Evolutionary conservation across 345 rosid genomes (phyloP).

Genomic region (Rhizophora apiculata): DNA sequence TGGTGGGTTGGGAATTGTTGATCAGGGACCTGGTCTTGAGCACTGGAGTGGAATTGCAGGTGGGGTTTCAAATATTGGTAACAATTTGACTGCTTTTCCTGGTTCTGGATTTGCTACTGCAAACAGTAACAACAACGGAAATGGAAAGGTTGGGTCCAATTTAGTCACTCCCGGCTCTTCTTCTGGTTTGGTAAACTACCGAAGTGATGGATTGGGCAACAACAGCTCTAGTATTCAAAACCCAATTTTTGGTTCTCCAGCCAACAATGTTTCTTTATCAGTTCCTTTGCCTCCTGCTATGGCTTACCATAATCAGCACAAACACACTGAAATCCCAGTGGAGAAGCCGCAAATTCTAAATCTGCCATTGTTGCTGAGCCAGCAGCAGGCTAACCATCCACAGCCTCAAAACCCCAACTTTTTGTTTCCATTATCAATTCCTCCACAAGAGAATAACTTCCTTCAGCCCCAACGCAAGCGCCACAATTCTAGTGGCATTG

Average conservation of each 20-base stretch:
- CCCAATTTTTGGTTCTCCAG: slow-evolving; percentile 25
- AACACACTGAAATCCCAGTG: slow-evolving; percentile 30
- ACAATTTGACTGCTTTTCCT: slow-evolving; percentile 30
- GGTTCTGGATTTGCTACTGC: slow-evolving; percentile 26
- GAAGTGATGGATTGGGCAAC: slow-evolving; percentile 21
- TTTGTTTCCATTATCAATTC: slow-evolving; percentile 30
- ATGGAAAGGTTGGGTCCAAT: slow-evolving; percentile 25
- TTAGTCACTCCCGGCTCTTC: slow-evolving; percentile 19
- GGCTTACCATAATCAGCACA: slow-evolving; percentile 29
- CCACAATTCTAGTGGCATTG: slow-evolving; percentile 35
- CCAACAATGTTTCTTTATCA: slow-evolving; percentile 20
- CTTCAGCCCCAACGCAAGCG: slow-evolving; percentile 45
- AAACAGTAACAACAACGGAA: slow-evolving; percentile 23
- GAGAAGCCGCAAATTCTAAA: slow-evolving; percentile 37
- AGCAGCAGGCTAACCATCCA: slow-evolving; percentile 30
- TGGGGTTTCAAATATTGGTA: slow-evolving; percentile 20
- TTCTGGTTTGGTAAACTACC: slow-evolving; percentile 26
- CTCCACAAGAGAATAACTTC: slow-evolving; percentile 27
- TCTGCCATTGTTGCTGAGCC: slow-evolving; percentile 33
- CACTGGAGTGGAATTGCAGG: slow-evolving; percentile 18
- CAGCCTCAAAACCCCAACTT: slow-evolving; percentile 33
- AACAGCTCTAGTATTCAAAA: slow-evolving; percentile 16
- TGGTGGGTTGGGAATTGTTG: slow-evolving; percentile 36
- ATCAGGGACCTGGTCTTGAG: slow-evolving; percentile 34
- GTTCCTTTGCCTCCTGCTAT: slow-evolving; percentile 25